Evolutionary conservation across 176 grass and related monocot species (phyloP).

Genomic region (Carex littledalei): DNA sequence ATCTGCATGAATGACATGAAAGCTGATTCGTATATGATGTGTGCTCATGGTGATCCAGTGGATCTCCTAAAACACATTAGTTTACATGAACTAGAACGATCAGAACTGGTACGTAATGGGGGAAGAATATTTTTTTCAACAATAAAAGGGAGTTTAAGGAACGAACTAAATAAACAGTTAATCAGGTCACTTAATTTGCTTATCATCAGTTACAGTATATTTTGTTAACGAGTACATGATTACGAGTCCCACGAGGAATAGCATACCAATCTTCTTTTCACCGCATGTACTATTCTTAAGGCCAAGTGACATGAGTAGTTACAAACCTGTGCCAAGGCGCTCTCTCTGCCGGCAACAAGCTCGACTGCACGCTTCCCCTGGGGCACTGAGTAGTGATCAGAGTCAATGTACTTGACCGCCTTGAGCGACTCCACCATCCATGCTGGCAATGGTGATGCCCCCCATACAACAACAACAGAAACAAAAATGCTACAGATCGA

Average conservation of each 20-base stretch:
- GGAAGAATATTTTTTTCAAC: background rate
- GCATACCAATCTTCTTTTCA: background rate
- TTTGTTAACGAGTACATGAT: background rate
- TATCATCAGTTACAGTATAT: background rate
- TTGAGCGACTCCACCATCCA: slow-evolving; percentile 84
- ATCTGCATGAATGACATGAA: too few species aligned
- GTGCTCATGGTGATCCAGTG: background rate
- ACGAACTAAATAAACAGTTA: background rate
- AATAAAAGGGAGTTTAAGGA: background rate
- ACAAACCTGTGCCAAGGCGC: slow-evolving; percentile 44
- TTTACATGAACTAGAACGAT: background rate
- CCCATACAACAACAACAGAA: background rate
- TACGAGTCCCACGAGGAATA: background rate
- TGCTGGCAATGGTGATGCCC: slow-evolving; percentile 20
- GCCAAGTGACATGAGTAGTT: background rate
- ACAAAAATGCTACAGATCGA: background rate
- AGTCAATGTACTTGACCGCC: slow-evolving; percentile 82
- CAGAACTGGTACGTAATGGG: background rate
- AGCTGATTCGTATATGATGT: background rate
- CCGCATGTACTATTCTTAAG: background rate
- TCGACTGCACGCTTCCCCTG: slow-evolving; percentile 63
- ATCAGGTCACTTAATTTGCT: too few species aligned
- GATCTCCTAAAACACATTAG: background rate
- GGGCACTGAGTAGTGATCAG: slow-evolving; percentile 74
- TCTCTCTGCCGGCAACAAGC: slow-evolving; percentile 71